phyloP scores from a whole-genome alignment of 352 stramenopile genomes.

The Phytophthora ramorum region DNA sequence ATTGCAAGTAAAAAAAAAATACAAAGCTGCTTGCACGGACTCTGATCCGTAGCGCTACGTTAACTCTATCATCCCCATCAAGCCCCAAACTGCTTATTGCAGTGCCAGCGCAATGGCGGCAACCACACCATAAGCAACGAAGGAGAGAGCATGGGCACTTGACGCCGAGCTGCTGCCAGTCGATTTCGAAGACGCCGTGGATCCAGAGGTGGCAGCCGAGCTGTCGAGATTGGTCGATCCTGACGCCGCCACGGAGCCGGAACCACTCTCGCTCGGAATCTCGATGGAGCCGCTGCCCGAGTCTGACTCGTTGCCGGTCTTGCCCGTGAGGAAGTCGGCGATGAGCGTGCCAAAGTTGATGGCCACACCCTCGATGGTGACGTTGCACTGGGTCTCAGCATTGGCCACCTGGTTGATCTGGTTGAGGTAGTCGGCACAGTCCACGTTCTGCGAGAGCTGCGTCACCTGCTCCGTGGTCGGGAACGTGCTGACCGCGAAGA shows the following conservation, averaged over 20 bases:
- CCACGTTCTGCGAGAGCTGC: slow-evolving; percentile 56
- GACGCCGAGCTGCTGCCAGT: slow-evolving; percentile 11
- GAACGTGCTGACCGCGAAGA: slow-evolving; percentile 57
- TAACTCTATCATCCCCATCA: slow-evolving; percentile 23
- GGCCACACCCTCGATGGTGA: slow-evolving; percentile 50
- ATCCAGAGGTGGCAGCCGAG: slow-evolving; percentile 18
- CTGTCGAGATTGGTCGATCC: slow-evolving; percentile 24
- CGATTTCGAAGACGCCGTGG: slow-evolving; percentile 14
- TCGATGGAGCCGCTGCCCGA: slow-evolving; percentile 46
- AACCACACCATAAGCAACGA: slow-evolving; percentile 27
- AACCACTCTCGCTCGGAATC: slow-evolving; percentile 31
- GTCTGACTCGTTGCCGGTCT: slow-evolving; percentile 69
- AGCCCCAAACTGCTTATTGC: slow-evolving; percentile 9
- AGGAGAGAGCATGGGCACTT: slow-evolving; percentile 8
- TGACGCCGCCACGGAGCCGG: slow-evolving; percentile 10
- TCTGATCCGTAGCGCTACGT: slow-evolving; percentile 18
- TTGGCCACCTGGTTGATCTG: slow-evolving; percentile 79
- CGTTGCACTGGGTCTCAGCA: slow-evolving; percentile 63
- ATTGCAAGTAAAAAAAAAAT: slow-evolving; percentile 15
- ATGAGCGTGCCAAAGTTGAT: slow-evolving; percentile 63
- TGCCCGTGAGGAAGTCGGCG: slow-evolving; percentile 61
- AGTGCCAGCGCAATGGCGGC: slow-evolving; percentile 26
- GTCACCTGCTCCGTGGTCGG: slow-evolving; percentile 61
- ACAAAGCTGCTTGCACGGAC: background rate
- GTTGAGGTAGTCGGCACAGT: slow-evolving; percentile 74